Conservation (phyloP, 257 asterid species). For the Scutellaria galericulata region DNA sequence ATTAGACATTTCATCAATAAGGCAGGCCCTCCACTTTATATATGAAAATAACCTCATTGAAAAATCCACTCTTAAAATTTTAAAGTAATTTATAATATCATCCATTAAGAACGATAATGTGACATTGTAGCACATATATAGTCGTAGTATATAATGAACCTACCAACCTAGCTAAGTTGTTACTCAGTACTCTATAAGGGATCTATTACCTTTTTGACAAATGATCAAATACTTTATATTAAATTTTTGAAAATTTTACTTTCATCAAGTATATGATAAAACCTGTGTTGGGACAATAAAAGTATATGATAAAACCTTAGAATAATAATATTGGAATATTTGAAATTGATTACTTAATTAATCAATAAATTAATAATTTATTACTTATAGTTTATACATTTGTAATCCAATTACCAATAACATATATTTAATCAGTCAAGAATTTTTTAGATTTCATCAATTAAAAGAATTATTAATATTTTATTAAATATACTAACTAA, state of each 20-base stretch:
- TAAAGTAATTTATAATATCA: not conserved
- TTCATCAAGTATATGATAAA: not conserved
- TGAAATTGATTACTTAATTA: not conserved
- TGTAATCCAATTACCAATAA: not conserved
- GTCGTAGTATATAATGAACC: conserved; percentile 26
- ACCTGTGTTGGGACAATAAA: too few species aligned
- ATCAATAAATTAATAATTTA: not conserved
- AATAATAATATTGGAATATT: not conserved
- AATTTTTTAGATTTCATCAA: too few species aligned
- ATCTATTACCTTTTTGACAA: not conserved
- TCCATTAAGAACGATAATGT: not conserved
- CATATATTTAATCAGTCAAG: too few species aligned
- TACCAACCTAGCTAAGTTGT: conserved; percentile 15
- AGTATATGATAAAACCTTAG: not conserved
- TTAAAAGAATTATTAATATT: too few species aligned
- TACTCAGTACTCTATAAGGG: not conserved
- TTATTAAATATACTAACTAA: too few species aligned
- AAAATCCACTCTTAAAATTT: conserved; percentile 4
- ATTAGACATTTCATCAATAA: conserved; percentile 42
- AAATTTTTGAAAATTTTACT: not conserved
- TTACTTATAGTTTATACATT: not conserved
- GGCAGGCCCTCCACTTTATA: conserved; percentile 54
- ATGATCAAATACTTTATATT: not conserved
- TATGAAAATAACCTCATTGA: conserved; percentile 28
- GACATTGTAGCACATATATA: conserved; percentile 1